These are phyloP conservation scores for Durotheca rogersii DNA, from an alignment of 495 filamentous ascomycete genomes.

Conservation along the genomic window DNA sequence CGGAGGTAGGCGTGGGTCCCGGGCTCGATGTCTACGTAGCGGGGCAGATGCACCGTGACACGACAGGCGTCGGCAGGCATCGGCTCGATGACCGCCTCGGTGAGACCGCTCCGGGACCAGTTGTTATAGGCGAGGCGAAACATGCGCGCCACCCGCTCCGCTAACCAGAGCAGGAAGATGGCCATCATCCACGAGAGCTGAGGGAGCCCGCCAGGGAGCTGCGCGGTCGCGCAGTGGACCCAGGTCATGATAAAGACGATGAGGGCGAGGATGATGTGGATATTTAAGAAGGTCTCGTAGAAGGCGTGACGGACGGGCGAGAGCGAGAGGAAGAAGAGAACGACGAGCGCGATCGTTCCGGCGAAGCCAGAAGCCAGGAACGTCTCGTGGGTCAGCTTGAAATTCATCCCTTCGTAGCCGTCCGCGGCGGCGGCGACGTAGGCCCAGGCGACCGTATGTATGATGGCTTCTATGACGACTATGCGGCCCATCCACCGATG, in stretches of 20 bases:
- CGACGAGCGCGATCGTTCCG: slow-evolving; percentile 55
- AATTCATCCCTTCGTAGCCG: slow-evolving; percentile 62
- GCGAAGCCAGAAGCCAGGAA: slow-evolving; percentile 59
- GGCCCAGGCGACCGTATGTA: slow-evolving; percentile 72
- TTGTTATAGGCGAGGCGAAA: slow-evolving; percentile 71
- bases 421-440: slow-evolving; percentile 64
- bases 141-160: slow-evolving; percentile 73
- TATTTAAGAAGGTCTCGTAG: slow-evolving; percentile 88
- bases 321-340: slow-evolving; percentile 63
- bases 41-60: slow-evolving; percentile 77
- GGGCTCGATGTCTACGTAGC: slow-evolving; percentile 72
- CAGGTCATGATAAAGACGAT: slow-evolving; percentile 63
- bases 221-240: slow-evolving; percentile 61
- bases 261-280: slow-evolving; percentile 72
- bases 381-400: slow-evolving; percentile 47
- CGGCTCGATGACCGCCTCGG: slow-evolving; percentile 70
- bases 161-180: slow-evolving; percentile 70
- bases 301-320: slow-evolving; percentile 87
- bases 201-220: slow-evolving; percentile 51
- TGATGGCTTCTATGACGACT: slow-evolving; percentile 67
- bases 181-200: slow-evolving; percentile 67
- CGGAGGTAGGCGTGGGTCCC: slow-evolving; percentile 90
- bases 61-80: slow-evolving; percentile 80
- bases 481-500: slow-evolving; percentile 87
- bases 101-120: slow-evolving; percentile 56